Evolutionary conservation across 1,284 basidiomycete genomes (phyloP), one percentile per base, ranked within the genome.

Genomic region (Malassezia slooffiae): DNA sequence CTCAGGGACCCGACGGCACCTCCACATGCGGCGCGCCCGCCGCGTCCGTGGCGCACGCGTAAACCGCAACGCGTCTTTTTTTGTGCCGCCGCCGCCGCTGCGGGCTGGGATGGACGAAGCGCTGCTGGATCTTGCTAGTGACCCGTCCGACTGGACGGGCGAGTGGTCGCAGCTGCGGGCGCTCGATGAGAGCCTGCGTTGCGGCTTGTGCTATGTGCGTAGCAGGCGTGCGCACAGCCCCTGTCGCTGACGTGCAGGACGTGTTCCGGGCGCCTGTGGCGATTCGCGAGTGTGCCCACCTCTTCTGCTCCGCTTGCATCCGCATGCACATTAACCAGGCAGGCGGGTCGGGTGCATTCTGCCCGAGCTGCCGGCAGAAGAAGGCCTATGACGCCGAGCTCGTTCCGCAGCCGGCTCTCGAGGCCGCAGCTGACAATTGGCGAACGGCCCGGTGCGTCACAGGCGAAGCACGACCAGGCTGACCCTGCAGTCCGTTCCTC

Each of bases 251-350:
- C 38, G 17, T 16, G 4, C 44, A 61, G 57, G 61, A 62, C 40
- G 59, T 67, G 23, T 60, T 56, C 40, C 54, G 52, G 0, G 62
- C 62, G 2, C 64, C 64, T 9, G 64, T 67, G 20, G 55, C 58
- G 10, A 38, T 67, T 31, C 55, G 54, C 34, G 59, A 55, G 40
- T 67, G 64, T 36, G 30, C 47, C 16, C 64, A 67, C 35, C 44
- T 57, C 11, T 67, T 63, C 33, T 67, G 64, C 56, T 65, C 62
- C 11, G 42, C 46, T 10, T 67, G 64, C 43, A 62, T 67, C 11
- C 62, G 64, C 15, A 61, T 51, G 11, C 58, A 61, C 34, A 65
- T 67, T 51, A 67, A 67, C 32, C 62, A 67, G 41, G 49, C 60
- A 3, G 56, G 59, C 19, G 57, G 50, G 22, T 38, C 34, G 19